Conservation (phyloP, 305 asterid species). For the Euphrasia arctica region DNA sequence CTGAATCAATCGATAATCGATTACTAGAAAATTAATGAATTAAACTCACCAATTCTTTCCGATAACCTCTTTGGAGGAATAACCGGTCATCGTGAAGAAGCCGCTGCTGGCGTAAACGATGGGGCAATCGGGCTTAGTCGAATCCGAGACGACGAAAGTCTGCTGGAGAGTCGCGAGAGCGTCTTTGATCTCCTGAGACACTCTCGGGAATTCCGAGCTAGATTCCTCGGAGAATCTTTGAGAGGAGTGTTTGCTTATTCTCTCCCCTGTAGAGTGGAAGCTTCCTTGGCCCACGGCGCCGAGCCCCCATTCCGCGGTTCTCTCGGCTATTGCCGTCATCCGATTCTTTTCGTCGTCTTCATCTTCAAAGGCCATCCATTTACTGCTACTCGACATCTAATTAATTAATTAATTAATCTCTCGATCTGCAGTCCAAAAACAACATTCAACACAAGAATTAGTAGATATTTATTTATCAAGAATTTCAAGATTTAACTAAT, state of each 20-base stretch:
- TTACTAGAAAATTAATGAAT: not conserved
- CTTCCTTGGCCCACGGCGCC: slow-evolving; percentile 53
- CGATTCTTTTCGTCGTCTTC: slow-evolving; percentile 18
- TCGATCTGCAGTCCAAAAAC: slow-evolving; percentile 4
- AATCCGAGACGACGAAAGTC: slow-evolving; percentile 96
- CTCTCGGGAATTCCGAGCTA: slow-evolving; percentile 51
- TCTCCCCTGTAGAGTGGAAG: slow-evolving; percentile 55
- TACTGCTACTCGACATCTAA: slow-evolving; percentile 22
- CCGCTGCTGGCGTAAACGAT: slow-evolving; percentile 95
- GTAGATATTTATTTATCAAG: not conserved
- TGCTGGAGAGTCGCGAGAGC: slow-evolving; percentile 86
- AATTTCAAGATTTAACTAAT: not conserved
- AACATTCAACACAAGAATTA: too few species aligned
- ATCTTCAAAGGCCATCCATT: slow-evolving; percentile 73
- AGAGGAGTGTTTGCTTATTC: slow-evolving; percentile 37
- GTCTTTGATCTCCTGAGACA: slow-evolving; percentile 92
- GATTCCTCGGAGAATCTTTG: slow-evolving; percentile 64
- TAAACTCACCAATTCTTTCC: slow-evolving; percentile 81
- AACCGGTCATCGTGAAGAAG: slow-evolving; percentile 87
- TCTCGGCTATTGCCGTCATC: slow-evolving; percentile 44
- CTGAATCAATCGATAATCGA: too few species aligned
- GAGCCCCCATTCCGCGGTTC: slow-evolving; percentile 91
- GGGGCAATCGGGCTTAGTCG: slow-evolving; percentile 91
- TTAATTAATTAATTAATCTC: not conserved
- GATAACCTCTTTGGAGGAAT: slow-evolving; percentile 73